Percentiles rank a stretch among this genome's conserved stretches.
phyloP scores from a whole-genome alignment of 2,329 filamentous ascomycete species.

The Chaetomium globosum region DNA sequence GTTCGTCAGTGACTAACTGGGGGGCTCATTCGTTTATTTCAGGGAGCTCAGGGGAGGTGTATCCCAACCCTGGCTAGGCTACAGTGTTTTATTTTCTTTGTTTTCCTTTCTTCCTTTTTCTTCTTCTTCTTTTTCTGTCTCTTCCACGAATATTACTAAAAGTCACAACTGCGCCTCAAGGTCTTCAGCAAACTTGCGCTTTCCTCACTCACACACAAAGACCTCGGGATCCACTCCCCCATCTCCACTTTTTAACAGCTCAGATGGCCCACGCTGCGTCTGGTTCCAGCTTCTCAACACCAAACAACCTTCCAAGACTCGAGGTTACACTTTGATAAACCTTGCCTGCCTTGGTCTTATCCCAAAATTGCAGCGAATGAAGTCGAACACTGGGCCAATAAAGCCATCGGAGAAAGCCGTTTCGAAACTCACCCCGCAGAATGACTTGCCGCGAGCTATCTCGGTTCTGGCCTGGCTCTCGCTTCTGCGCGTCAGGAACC shows the following conservation, averaged over 20 bases:
- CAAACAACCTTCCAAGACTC: conserved; percentile 7
- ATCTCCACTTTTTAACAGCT: background rate
- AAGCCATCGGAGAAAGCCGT: background rate
- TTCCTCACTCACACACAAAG: background rate
- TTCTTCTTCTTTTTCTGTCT: background rate
- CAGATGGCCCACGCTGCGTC: background rate
- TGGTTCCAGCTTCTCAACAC: background rate
- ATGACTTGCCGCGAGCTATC: conserved; percentile 14
- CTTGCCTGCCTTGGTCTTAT: background rate
- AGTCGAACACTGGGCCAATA: background rate
- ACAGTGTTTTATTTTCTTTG: background rate
- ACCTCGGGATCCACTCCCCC: background rate
- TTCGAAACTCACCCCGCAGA: conserved; percentile 9
- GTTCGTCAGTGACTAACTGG: background rate
- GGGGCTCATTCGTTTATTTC: too few species aligned
- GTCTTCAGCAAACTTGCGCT: background rate
- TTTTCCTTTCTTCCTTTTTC: background rate
- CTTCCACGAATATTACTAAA: background rate
- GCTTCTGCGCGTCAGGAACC: conserved; percentile 14
- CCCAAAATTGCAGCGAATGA: background rate
- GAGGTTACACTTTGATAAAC: background rate
- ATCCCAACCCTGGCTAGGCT: background rate
- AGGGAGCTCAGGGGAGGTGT: too few species aligned
- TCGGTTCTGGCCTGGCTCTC: background rate
- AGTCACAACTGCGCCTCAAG: background rate